Base-by-base conservation (phyloP, 2,329 filamentous ascomycete species). In the Trichophyton rubrum region DNA sequence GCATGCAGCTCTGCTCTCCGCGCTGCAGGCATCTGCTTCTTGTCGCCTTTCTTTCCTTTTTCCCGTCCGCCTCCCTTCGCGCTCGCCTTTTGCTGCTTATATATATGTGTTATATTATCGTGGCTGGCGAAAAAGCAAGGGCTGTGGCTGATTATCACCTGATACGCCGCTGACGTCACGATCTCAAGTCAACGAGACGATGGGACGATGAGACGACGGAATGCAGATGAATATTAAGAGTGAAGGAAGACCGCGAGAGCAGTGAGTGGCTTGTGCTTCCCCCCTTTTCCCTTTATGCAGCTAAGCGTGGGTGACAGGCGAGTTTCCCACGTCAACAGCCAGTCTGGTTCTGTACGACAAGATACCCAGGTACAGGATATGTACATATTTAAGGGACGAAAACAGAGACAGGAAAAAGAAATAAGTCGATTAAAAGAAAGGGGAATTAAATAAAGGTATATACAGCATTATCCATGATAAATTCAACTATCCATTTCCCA, bases 111-210 rank as follows among this genome's bases (percentile, higher is more conserved):
- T 35, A 11, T 38, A 38, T 11, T 13, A 38, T 11, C 9, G 11
- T 38, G 33, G 33, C 33, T 38, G 33, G 33, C 33, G 8, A 13
- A 38, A 38, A 47, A 47, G 45, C 20, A 51, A 51, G 20, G 20
- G 20, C 43, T 2, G 43, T 47, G 43, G 43, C 43, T 47, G 43
- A n/a, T 9, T 17, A 11, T 35, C 51, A 55, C 51, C 51, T 55
- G 51, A 55, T 35, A 11, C 24, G 51, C 51, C 51, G 11, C 51
- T 55, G 51, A 55, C 51, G 51, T 55, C 51, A 55, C 51, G 49
- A 30, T 35, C 27, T 33, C 11, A 47, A 24, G 41, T 7, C 15
- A 6, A n/a, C 11, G 15, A 47, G 47, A 53, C 13, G 22, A 30
- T 5, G 47, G 27, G 22, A 53, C 20, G 47, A 51, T 4, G 17